Percentiles rank a stretch among this genome's conserved stretches.
Conservation (phyloP, 139 green algal genomes). For the Desmodesmus armatus region DNA sequence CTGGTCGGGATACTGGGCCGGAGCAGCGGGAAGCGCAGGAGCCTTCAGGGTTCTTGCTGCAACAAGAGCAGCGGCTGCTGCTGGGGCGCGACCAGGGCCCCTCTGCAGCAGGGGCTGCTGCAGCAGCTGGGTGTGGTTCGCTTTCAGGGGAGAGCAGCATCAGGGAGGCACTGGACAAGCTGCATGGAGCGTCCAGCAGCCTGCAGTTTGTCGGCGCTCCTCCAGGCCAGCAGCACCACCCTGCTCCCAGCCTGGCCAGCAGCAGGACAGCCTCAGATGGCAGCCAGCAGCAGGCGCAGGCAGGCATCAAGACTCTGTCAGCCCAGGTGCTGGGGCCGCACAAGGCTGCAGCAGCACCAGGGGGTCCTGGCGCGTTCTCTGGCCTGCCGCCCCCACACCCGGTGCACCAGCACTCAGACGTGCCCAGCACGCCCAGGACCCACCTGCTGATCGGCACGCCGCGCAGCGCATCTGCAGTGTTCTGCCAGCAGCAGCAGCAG, state of each 20-base stretch:
- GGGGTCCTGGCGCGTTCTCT: not conserved
- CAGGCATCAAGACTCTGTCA: not conserved
- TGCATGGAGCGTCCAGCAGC: not conserved
- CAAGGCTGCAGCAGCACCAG: not conserved
- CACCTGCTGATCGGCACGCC: not conserved
- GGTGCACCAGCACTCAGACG: too few relatives aligned
- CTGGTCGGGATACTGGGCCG: not conserved
- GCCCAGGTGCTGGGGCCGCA: not conserved
- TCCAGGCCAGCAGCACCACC: not conserved
- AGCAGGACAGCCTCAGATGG: not conserved
- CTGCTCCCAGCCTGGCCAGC: not conserved
- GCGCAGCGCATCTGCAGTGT: too few relatives aligned
- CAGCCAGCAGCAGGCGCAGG: not conserved
- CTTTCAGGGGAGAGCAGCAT: too few relatives aligned
- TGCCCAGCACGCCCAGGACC: not conserved
- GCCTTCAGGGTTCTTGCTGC: too few relatives aligned
- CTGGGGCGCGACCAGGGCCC: too few relatives aligned
- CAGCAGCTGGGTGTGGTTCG: not conserved
- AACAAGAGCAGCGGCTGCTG: not conserved
- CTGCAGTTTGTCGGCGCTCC: not conserved
- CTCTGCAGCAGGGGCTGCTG: not conserved
- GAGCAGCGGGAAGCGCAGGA: not conserved
- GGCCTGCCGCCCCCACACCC: too few relatives aligned
- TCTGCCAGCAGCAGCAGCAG: slow-evolving; percentile 30
- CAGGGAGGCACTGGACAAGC: too few relatives aligned